These are phyloP conservation scores for Fusarium xylarioides DNA, from an alignment of 2,329 filamentous ascomycete species.

Conservation along the genomic window DNA sequence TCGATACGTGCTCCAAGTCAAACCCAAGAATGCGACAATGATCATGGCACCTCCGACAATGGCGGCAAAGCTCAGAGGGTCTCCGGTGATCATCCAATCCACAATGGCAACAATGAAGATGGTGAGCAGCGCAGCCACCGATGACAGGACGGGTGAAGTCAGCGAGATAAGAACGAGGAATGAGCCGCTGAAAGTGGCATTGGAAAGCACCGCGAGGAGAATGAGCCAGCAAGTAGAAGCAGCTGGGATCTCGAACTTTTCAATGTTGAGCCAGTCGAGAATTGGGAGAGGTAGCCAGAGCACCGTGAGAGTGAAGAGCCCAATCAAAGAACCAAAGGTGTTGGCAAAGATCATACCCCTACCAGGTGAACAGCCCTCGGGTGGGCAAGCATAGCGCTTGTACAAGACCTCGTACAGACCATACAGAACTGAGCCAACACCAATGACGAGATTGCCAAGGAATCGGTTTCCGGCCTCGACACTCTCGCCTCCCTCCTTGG, in stretches of 20 bases:
- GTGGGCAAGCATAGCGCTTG: constrained; percentile 91
- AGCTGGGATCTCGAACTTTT: constrained; percentile 82
- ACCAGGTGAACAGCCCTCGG: constrained; percentile 83
- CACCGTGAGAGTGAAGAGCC: constrained; percentile 82
- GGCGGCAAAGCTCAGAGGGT: constrained; percentile 77
- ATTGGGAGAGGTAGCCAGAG: constrained; percentile 93
- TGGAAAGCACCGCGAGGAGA: constrained; percentile 81
- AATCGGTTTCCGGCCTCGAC: constrained; percentile 73
- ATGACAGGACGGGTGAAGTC: constrained; percentile 90
- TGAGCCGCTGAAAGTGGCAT: constrained; percentile 90
- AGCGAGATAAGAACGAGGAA: constrained; percentile 94
- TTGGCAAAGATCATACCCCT: constrained; percentile 97
- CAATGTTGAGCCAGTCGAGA: constrained; percentile 79
- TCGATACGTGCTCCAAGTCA: constrained; percentile 91
- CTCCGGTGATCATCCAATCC: constrained; percentile 86
- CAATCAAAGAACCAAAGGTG: constrained; percentile 87
- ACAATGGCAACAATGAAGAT: constrained; percentile 96
- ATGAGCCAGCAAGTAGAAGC: constrained; percentile 84
- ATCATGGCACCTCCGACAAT: constrained; percentile 87
- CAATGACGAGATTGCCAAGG: constrained; percentile 91
- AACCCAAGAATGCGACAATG: constrained; percentile 83
- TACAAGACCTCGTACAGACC: constrained; percentile 98
- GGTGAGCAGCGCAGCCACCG: constrained; percentile 90
- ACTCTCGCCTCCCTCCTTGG: constrained; percentile 52
- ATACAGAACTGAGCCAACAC: constrained; percentile 88